These are phyloP conservation scores for Paracoccidioides lutzii DNA, from an alignment of 2,329 filamentous ascomycete genomes.

Conservation along the genomic window DNA sequence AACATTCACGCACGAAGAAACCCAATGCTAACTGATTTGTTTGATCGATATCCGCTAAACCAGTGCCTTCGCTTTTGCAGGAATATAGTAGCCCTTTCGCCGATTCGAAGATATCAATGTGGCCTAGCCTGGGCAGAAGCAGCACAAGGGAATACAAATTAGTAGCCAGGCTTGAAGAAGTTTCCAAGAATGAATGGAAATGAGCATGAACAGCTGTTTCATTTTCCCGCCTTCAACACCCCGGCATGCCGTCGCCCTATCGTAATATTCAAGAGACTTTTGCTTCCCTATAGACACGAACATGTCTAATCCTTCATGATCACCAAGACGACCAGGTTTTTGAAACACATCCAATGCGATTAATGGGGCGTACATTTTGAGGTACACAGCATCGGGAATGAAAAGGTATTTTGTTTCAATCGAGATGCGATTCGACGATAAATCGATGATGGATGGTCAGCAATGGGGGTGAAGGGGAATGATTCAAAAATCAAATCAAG, in stretches of 20 bases:
- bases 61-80: not conserved
- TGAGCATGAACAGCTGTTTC: not conserved
- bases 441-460: not conserved
- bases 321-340: not conserved
- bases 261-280: not conserved
- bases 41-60: not conserved
- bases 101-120: not conserved
- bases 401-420: not conserved
- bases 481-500: not conserved
- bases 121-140: not conserved
- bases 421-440: not conserved
- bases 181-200: not conserved
- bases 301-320: not conserved
- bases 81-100: not conserved
- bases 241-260: not conserved
- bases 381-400: not conserved
- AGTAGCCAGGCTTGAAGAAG: not conserved
- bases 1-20: not conserved
- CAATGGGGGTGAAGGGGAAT: not conserved
- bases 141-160: not conserved
- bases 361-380: not conserved
- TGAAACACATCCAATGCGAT: constrained; percentile 3
- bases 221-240: not conserved
- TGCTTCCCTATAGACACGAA: not conserved
- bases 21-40: not conserved